Percentiles rank a stretch among this genome's conserved stretches.
Conservation (phyloP, 2,329 filamentous ascomycete species). For the Orbilia ellipsospora region DNA sequence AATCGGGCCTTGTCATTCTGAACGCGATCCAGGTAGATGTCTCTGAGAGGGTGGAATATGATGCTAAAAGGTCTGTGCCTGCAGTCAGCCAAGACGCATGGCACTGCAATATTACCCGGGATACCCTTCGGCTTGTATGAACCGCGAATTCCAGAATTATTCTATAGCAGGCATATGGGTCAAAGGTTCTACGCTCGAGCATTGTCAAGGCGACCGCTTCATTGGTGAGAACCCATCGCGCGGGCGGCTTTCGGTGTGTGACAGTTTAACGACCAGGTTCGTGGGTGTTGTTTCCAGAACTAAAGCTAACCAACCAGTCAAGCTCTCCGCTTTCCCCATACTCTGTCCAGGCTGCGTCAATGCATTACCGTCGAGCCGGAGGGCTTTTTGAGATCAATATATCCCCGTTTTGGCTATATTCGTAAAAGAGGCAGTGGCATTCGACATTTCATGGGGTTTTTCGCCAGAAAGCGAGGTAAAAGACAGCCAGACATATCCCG, state of each 20-base stretch:
- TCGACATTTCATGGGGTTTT: conserved; percentile 15
- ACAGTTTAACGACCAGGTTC: too few relatives aligned
- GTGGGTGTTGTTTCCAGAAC: too few relatives aligned
- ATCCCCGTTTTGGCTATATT: conserved; percentile 56
- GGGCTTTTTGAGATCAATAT: conserved; percentile 23
- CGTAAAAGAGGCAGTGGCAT: conserved; percentile 17
- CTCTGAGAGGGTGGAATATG: conserved; percentile 4
- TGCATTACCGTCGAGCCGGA: conserved; percentile 15
- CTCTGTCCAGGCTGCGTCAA: not conserved
- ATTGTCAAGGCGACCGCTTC: too few relatives aligned
- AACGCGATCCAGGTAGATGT: conserved; percentile 15
- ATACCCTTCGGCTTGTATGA: conserved; percentile 22
- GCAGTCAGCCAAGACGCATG: conserved; percentile 34
- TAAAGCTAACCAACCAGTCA: not conserved
- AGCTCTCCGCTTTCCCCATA: not conserved
- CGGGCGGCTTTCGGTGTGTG: too few relatives aligned
- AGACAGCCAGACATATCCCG: not conserved
- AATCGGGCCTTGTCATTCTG: conserved; percentile 33
- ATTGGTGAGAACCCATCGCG: too few relatives aligned
- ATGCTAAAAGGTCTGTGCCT: conserved; percentile 42
- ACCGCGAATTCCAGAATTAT: conserved; percentile 46
- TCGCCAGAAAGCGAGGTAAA: not conserved
- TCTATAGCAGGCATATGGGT: conserved; percentile 12
- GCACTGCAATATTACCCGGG: conserved; percentile 53
- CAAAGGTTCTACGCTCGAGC: too few relatives aligned